Evolutionary conservation across 2,329 filamentous ascomycete species (phyloP), one percentile per base, ranked within the genome.

Genomic region (Proliferodiscus dingleyae): DNA sequence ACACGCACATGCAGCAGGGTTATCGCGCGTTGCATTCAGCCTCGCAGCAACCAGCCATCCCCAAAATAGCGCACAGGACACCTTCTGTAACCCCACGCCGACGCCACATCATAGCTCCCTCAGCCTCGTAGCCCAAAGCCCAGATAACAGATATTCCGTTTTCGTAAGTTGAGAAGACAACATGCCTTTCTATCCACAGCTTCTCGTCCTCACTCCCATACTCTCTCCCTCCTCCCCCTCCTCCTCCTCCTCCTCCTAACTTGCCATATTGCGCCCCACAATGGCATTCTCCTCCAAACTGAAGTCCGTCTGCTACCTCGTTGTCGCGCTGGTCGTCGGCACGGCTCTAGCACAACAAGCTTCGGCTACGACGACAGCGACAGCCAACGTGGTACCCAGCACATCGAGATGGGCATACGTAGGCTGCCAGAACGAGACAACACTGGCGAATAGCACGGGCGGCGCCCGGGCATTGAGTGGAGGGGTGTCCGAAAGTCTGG

Each of bases 351-450:
- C 24, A 29, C 40, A 16, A 22, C 46, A 9, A 23, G n/a, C 16
- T 23, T 33, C 32, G 3, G 36, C 41, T 3, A 41, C 46, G 5
- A 47, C 47, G 5, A 41, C 51, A 13, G 40, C 45, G 18, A 45
- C 37, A 24, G 46, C 54, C 2, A 51, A 11, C 15, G 51, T 60
- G 40, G 53, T 43, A 24, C 47, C 53, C 0, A 49, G 46, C 2
- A 45, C 46, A 5, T 29, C 41, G 7, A 46, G 43, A 19, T 60
- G 53, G 47, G 37, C 36, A 4, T 69, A 68, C 49, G 52, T 55
- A 5, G 67, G 67, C 21, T 70, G 67, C 49, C 69, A 62, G 50
- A 68, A 68, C 39, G 67, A 69, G 54, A 69, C 67, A 23, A 56
- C 54, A 15, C 40, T 46, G 10, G 5, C 43, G 18, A 56, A 57